Evolutionary conservation across 2,329 filamentous ascomycete genomes (phyloP).

Genomic region (Epichloe elymi): DNA sequence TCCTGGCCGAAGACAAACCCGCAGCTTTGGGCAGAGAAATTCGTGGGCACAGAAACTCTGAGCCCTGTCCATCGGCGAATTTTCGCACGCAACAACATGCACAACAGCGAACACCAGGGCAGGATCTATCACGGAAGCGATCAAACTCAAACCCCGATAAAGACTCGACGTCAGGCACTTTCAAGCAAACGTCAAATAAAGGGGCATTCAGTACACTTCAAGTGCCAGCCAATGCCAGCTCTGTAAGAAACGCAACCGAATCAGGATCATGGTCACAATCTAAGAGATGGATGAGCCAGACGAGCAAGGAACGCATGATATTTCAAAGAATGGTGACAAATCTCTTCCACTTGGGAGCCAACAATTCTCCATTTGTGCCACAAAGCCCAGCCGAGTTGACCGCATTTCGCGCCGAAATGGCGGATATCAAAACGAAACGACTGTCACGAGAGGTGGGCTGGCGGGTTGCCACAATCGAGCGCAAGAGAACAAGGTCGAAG

Average conservation of each 20-base stretch:
- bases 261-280: constrained; percentile 24
- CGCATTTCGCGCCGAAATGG: constrained; percentile 17
- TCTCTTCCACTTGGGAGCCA: constrained; percentile 21
- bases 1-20: not conserved
- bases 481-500: constrained; percentile 7
- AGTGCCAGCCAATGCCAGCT: not conserved
- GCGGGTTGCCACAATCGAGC: constrained; percentile 10
- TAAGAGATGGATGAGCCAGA: constrained; percentile 25
- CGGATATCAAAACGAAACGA: constrained; percentile 15
- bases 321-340: constrained; percentile 24
- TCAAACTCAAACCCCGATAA: not conserved
- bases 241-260: constrained; percentile 5
- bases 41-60: not conserved
- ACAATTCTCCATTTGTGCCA: constrained; percentile 25
- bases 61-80: not conserved
- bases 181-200: not conserved
- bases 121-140: not conserved
- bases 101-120: not conserved
- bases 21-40: not conserved
- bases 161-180: not conserved
- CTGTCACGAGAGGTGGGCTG: constrained; percentile 14
- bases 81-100: not conserved
- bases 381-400: constrained; percentile 21
- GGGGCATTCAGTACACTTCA: constrained; percentile 1
- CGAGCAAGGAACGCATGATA: constrained; percentile 18